Conservation (phyloP, 768 basidiomycete species). For the Boletus insuetus region DNA sequence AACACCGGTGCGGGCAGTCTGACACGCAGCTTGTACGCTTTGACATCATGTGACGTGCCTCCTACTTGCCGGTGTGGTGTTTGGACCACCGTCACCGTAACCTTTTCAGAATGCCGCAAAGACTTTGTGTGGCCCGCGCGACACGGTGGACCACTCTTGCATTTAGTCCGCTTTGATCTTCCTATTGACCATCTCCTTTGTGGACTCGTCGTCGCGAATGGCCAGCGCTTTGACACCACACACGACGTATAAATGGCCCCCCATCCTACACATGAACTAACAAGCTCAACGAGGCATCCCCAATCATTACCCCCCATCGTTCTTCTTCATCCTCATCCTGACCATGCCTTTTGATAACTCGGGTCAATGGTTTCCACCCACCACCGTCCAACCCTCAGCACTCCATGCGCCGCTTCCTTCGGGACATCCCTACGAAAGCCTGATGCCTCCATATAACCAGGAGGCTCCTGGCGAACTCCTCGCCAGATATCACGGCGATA, state of each 20-base stretch:
- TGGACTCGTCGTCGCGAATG: not conserved
- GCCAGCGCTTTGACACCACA: not conserved
- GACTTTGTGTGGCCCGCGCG: not conserved
- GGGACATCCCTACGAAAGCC: not conserved
- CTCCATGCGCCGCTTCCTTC: not conserved
- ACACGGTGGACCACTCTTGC: not conserved
- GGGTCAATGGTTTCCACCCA: conserved; percentile 1
- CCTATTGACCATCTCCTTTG: conserved; percentile 1
- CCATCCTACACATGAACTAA: no score
- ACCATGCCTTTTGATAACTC: conserved; percentile 2
- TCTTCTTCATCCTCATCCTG: not conserved
- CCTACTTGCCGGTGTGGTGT: not conserved
- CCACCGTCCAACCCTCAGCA: not conserved
- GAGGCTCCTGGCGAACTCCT: conserved; percentile 9
- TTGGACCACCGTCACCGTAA: not conserved
- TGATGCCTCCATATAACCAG: not conserved
- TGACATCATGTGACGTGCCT: not conserved
- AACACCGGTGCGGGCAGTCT: not conserved
- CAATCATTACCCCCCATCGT: not conserved
- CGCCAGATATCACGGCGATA: not conserved
- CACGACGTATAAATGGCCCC: conserved; percentile 1
- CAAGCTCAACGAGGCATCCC: not conserved
- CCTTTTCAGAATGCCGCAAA: not conserved
- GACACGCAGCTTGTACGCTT: not conserved
- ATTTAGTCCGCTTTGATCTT: not conserved